phyloP scores from a whole-genome alignment of 331 rosid genomes.

The Acacia concinna region DNA sequence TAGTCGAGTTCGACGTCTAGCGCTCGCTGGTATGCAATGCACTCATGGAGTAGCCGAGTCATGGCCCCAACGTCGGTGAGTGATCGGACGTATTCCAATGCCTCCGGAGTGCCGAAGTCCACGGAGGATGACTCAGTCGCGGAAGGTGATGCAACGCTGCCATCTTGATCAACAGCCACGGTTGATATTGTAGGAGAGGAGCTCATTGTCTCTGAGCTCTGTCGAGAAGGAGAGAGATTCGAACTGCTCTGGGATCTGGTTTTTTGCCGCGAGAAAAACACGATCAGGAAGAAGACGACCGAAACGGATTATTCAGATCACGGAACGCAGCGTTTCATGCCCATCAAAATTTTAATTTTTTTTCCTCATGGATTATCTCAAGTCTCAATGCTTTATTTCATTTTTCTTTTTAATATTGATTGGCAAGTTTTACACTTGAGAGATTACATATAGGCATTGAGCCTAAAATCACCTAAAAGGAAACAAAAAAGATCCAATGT shows the following conservation, averaged over 20 bases:
- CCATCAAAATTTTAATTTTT: no score
- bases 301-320: background rate
- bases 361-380: no score
- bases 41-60: constrained; percentile 73
- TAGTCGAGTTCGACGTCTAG: constrained; percentile 69
- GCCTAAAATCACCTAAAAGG: no score
- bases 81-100: constrained; percentile 40
- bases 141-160: constrained; percentile 9
- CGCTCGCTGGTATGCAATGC: constrained; percentile 65
- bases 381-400: no score
- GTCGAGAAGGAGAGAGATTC: background rate
- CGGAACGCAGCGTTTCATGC: background rate
- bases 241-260: background rate
- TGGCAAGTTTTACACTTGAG: no score
- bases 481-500: no score
- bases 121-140: constrained; percentile 38
- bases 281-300: background rate
- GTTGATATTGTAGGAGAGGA: constrained; percentile 43
- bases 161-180: constrained; percentile 35
- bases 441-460: no score
- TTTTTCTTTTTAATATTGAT: no score
- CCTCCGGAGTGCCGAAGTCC: constrained; percentile 55
- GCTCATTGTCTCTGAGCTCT: constrained; percentile 32
- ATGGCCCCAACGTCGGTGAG: constrained; percentile 68
- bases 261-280: background rate